phyloP scores from a whole-genome alignment of 2,329 filamentous ascomycete genomes.

The Colletotrichum coccodes region DNA sequence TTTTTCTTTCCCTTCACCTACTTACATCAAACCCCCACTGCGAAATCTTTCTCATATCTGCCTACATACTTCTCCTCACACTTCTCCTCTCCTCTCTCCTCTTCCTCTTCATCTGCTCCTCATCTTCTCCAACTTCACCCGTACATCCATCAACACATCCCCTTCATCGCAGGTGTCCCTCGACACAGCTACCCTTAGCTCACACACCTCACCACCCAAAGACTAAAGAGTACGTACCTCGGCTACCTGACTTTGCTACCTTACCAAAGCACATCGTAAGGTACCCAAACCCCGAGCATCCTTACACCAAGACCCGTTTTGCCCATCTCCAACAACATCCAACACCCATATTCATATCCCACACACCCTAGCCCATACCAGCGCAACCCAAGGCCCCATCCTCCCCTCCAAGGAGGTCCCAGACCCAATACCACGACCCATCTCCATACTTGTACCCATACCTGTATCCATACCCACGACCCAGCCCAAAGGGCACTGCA shows the following conservation, averaged over 20 bases:
- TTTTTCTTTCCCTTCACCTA: neutral
- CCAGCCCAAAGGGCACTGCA: conserved; percentile 27
- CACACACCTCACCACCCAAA: neutral
- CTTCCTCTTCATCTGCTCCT: neutral
- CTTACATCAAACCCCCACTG: neutral
- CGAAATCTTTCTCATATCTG: neutral
- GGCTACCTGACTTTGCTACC: conserved; percentile 15
- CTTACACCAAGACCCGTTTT: conserved; percentile 8
- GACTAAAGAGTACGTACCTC: conserved; percentile 22
- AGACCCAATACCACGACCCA: conserved; percentile 14
- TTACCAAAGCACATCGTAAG: conserved; percentile 6
- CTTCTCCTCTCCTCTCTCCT: neutral
- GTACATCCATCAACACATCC: neutral
- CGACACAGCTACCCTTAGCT: neutral
- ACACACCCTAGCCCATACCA: conserved; percentile 6
- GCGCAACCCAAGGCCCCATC: conserved; percentile 18
- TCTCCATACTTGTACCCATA: neutral
- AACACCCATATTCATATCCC: conserved; percentile 26
- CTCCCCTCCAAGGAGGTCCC: conserved; percentile 24
- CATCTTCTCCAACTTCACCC: neutral
- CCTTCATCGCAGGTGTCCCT: neutral
- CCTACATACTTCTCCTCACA: neutral
- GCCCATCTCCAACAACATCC: conserved; percentile 12
- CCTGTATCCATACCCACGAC: conserved; percentile 12
- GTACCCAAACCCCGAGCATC: conserved; percentile 21